phyloP scores from a whole-genome alignment of 2,329 filamentous ascomycete genomes.

The Paecilomyces sp. region DNA sequence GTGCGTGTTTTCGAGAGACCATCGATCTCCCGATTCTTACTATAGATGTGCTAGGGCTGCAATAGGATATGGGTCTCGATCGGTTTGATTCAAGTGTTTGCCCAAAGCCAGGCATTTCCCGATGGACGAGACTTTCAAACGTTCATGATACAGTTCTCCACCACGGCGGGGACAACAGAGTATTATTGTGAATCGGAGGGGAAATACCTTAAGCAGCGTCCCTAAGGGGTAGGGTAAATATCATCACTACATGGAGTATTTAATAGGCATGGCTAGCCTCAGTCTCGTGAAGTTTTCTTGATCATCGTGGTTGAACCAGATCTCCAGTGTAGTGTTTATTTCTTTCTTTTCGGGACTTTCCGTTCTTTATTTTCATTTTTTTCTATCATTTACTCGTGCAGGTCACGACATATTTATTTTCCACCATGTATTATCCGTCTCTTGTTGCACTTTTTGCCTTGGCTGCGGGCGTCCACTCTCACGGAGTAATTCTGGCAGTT shows the following conservation, averaged over 20 bases:
- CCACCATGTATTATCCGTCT: neutral
- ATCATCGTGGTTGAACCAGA: neutral
- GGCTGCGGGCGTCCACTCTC: neutral
- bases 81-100: neutral
- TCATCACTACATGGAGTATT: neutral
- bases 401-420: neutral
- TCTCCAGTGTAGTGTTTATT: neutral
- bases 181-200: neutral
- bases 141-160: neutral
- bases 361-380: neutral
- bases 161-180: neutral
- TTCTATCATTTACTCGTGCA: neutral
- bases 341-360: neutral
- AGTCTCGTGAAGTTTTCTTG: neutral
- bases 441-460: neutral
- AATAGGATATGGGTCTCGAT: neutral
- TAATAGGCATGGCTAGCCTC: neutral
- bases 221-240: neutral
- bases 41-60: neutral
- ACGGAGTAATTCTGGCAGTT: neutral
- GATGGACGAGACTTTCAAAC: neutral
- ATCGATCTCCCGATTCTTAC: neutral
- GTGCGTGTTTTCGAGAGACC: neutral
- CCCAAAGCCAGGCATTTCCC: neutral
- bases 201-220: neutral